Conservation (phyloP, 768 basidiomycete species). For the Psilocybe azurescens region DNA sequence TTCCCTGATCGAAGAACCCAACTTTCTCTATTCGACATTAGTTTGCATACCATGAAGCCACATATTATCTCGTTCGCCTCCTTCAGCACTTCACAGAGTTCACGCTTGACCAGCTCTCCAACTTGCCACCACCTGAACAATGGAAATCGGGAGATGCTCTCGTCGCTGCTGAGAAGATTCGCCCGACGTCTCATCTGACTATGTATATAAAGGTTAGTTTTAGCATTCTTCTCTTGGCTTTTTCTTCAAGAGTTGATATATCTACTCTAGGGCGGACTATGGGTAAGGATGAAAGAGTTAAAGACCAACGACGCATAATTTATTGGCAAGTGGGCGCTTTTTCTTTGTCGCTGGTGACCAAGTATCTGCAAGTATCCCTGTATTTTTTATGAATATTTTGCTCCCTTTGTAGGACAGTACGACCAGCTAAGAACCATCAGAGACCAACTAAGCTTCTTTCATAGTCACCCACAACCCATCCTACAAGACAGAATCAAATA, state of each 20-base stretch:
- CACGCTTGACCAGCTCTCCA: conserved; percentile 40
- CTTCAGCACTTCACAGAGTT: conserved; percentile 53
- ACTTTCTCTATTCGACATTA: conserved; percentile 3
- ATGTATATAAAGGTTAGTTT: conserved; percentile 42
- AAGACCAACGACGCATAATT: neutral
- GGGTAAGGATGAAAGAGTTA: conserved; percentile 39
- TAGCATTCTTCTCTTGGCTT: neutral
- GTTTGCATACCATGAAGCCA: conserved; percentile 51
- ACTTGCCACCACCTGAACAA: conserved; percentile 37
- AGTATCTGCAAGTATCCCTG: too few species aligned
- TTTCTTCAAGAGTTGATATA: neutral
- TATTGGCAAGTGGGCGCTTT: neutral
- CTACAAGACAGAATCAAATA: neutral
- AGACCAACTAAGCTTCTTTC: neutral
- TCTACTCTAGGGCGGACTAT: conserved; percentile 44
- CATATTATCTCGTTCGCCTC: conserved; percentile 53
- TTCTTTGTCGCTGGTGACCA: too few species aligned
- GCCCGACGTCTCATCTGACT: conserved; percentile 40
- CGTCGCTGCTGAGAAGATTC: conserved; percentile 36
- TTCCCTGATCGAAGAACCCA: too few species aligned
- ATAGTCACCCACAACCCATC: conserved; percentile 3
- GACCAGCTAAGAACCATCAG: too few species aligned
- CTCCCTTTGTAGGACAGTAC: too few species aligned
- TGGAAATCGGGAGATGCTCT: conserved; percentile 41
- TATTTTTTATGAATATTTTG: too few species aligned